Conservation (phyloP, 495 filamentous ascomycete species). For the Aspergillus homomorphus region DNA sequence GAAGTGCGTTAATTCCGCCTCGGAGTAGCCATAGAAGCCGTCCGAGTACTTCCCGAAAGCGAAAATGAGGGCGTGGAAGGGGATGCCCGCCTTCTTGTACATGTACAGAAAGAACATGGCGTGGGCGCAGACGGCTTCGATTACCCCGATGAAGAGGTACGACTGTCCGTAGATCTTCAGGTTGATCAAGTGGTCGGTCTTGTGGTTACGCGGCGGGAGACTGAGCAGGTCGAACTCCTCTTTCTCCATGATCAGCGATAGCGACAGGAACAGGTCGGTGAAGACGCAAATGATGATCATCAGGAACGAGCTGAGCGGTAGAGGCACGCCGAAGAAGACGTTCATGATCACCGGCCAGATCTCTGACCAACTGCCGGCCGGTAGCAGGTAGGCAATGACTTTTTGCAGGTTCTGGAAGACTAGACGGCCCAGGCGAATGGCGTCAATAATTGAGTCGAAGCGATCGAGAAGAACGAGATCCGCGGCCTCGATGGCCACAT, state of each 20-base stretch:
- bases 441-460: conserved; percentile 66
- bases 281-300: conserved; percentile 74
- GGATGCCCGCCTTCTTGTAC: conserved; percentile 43
- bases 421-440: conserved; percentile 56
- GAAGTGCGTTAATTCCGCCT: conserved; percentile 40
- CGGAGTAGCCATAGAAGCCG: conserved; percentile 48
- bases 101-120: conserved; percentile 53
- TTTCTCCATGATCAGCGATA: conserved; percentile 64
- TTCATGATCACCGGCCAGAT: conserved; percentile 75
- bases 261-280: conserved; percentile 58
- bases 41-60: conserved; percentile 45
- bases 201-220: conserved; percentile 59
- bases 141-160: conserved; percentile 50
- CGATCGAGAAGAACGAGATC: conserved; percentile 77
- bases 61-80: conserved; percentile 42
- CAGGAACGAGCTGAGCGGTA: conserved; percentile 63
- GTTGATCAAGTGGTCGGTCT: conserved; percentile 57
- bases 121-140: conserved; percentile 48
- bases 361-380: conserved; percentile 67
- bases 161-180: conserved; percentile 48
- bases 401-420: conserved; percentile 60
- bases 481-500: conserved; percentile 75
- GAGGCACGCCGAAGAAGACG: conserved; percentile 67
- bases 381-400: conserved; percentile 56
- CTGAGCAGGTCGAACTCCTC: conserved; percentile 68